These are phyloP conservation scores for Arctium lappa DNA, from an alignment of 129 eudicot species.

Conservation along the genomic window DNA sequence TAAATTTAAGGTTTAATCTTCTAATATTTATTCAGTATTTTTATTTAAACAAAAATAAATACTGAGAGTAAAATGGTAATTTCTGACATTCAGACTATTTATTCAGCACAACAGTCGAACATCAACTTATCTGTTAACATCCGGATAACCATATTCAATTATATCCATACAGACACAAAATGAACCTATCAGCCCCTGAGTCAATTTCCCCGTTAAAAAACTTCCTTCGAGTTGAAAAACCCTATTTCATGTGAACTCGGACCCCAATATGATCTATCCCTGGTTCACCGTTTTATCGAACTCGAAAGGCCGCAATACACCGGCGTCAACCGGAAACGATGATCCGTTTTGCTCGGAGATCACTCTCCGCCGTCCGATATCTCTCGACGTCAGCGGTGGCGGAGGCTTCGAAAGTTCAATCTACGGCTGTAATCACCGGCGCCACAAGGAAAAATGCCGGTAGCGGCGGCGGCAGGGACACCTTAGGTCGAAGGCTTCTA, in stretches of 20 bases:
- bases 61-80: too few relatives aligned
- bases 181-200: too few relatives aligned
- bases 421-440: slow-evolving; percentile 4
- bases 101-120: too few relatives aligned
- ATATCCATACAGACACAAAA: too few relatives aligned
- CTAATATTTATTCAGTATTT: too few relatives aligned
- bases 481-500: slow-evolving; percentile 63
- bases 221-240: too few relatives aligned
- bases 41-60: too few relatives aligned
- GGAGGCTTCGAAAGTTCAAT: background rate
- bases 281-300: background rate
- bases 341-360: slow-evolving; percentile 44
- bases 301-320: background rate
- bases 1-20: too few relatives aligned
- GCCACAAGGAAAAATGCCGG: slow-evolving; percentile 12
- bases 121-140: too few relatives aligned
- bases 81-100: too few relatives aligned
- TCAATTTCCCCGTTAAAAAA: too few relatives aligned
- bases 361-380: slow-evolving; percentile 51
- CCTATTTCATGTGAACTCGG: background rate
- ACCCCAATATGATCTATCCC: background rate
- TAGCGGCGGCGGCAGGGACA: slow-evolving; percentile 75
- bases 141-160: too few relatives aligned
- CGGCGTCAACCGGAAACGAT: background rate
- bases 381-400: slow-evolving; percentile 46